Evolutionary conservation across 768 basidiomycete species (phyloP).

Genomic region (Boletus fagicola): DNA sequence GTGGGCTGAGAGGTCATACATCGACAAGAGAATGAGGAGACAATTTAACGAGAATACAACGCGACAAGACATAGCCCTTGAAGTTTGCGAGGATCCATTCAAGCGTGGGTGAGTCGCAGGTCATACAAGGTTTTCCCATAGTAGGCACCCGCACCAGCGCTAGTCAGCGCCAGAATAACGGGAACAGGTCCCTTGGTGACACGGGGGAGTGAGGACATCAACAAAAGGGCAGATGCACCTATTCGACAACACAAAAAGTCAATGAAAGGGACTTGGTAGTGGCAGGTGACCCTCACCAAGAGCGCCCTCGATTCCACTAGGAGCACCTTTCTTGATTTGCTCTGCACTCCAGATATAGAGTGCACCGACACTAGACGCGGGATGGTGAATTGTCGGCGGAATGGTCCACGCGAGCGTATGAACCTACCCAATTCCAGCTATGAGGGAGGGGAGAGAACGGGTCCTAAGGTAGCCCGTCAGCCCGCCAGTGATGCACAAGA

Average conservation of each 20-base stretch:
- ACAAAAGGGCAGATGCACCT: constrained; percentile 76
- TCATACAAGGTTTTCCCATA: constrained; percentile 61
- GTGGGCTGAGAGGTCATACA: background rate
- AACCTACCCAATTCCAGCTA: constrained; percentile 76
- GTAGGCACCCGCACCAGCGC: constrained; percentile 60
- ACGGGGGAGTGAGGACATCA: constrained; percentile 74
- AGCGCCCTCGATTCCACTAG: constrained; percentile 76
- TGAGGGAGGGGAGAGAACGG: constrained; percentile 76
- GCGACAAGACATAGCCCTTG: background rate
- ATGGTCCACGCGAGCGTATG: background rate
- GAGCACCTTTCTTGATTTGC: constrained; percentile 66
- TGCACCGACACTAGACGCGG: constrained; percentile 58
- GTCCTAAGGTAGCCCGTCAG: constrained; percentile 68
- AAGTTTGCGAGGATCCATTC: background rate
- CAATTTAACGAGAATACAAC: constrained; percentile 13
- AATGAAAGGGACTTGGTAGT: background rate
- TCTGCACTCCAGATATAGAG: constrained; percentile 81
- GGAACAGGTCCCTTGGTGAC: constrained; percentile 75
- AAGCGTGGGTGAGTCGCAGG: constrained; percentile 20
- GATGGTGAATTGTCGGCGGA: background rate
- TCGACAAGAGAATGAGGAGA: background rate
- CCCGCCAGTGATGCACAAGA: constrained; percentile 74
- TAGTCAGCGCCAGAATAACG: constrained; percentile 56
- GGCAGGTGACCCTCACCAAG: constrained; percentile 50
- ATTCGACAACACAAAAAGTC: background rate